Evolutionary conservation across 2,329 filamentous ascomycete species (phyloP).

Genomic region (Orbilia blumenaviensis): DNA sequence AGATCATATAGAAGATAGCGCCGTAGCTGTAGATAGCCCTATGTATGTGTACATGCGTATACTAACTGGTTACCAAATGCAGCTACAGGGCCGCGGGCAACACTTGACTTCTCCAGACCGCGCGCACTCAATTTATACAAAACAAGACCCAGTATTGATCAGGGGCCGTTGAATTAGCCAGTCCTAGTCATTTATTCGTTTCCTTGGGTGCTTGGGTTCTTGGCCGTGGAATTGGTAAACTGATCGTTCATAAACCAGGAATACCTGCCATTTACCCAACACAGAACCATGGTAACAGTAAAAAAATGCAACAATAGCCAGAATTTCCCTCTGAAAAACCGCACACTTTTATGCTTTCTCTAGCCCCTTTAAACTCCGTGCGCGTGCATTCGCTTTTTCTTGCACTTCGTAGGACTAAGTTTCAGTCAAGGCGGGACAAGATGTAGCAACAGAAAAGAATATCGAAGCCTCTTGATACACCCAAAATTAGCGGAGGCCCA

Average conservation of each 20-base stretch:
- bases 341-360: not conserved
- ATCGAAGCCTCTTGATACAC: slow-evolving; percentile 39
- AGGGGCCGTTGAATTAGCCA: not conserved
- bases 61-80: not conserved
- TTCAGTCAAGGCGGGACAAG: slow-evolving; percentile 33
- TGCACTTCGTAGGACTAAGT: not conserved
- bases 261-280: slow-evolving; percentile 29
- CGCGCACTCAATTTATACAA: not conserved
- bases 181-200: not conserved
- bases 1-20: not conserved
- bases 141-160: not conserved
- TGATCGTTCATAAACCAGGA: slow-evolving; percentile 23
- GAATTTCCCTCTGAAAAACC: not conserved
- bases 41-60: too few relatives aligned
- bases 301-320: slow-evolving; percentile 27
- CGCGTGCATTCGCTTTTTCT: not conserved
- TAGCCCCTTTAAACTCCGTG: not conserved
- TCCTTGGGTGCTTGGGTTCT: slow-evolving; percentile 6
- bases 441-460: not conserved
- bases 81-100: not conserved
- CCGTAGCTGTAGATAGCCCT: not conserved
- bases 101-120: not conserved
- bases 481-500: slow-evolving; percentile 39
- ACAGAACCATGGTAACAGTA: slow-evolving; percentile 30
- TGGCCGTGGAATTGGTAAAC: slow-evolving; percentile 13